These are phyloP conservation scores for Boletus huronensis DNA, from an alignment of 768 basidiomycete species.

Conservation along the genomic window DNA sequence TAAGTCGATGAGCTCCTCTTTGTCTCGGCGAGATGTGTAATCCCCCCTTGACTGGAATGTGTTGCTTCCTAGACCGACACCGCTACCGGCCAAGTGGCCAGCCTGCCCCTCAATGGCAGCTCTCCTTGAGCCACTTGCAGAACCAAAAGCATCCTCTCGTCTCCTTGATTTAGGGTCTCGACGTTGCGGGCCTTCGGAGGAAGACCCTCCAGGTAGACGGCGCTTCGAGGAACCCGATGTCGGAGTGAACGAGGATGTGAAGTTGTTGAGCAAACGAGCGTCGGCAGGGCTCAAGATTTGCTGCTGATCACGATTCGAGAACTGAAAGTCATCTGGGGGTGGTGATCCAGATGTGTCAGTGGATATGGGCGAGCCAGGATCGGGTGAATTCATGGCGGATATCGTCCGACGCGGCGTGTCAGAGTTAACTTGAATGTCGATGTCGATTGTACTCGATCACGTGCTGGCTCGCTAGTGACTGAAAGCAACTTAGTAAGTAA, in stretches of 20 bases:
- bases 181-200: slow-evolving; percentile 40
- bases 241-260: slow-evolving; percentile 19
- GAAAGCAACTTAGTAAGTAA: too few species aligned
- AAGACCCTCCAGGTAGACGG: slow-evolving; percentile 47
- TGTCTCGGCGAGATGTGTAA: slow-evolving; percentile 45
- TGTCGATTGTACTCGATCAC: slow-evolving; percentile 8
- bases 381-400: slow-evolving; percentile 35
- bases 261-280: slow-evolving; percentile 16
- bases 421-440: neutral
- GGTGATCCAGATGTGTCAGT: slow-evolving; percentile 38
- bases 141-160: slow-evolving; percentile 39
- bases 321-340: slow-evolving; percentile 34
- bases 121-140: slow-evolving; percentile 22
- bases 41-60: slow-evolving; percentile 33
- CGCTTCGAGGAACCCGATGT: slow-evolving; percentile 43
- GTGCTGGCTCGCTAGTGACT: slow-evolving; percentile 6
- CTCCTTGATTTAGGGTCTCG: slow-evolving; percentile 52
- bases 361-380: slow-evolving; percentile 36
- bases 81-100: slow-evolving; percentile 6
- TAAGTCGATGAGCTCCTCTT: slow-evolving; percentile 53
- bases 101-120: slow-evolving; percentile 21
- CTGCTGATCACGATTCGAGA: slow-evolving; percentile 29
- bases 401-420: neutral
- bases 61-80: slow-evolving; percentile 14
- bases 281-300: slow-evolving; percentile 20